Evolutionary conservation across 192 early-diverging fungal species (phyloP).

Genomic region (Rhizoclosmatium sp.): DNA sequence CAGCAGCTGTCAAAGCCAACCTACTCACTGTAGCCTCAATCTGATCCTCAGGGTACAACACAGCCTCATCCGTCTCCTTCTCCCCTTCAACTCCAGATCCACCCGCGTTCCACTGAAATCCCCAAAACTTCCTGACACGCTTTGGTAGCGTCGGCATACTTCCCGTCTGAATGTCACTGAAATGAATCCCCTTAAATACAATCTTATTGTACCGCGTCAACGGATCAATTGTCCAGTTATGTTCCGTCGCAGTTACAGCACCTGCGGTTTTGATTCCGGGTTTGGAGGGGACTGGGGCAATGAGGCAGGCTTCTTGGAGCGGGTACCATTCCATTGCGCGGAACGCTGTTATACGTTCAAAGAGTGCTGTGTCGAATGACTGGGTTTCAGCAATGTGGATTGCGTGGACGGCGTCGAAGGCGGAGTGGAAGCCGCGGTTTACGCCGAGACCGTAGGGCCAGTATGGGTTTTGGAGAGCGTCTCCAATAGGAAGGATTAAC

Average conservation of each 20-base stretch:
- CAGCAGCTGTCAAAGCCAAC: neutral
- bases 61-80: neutral
- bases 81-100: neutral
- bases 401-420: slow-evolving; percentile 48
- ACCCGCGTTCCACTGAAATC: neutral
- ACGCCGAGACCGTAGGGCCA: slow-evolving; percentile 60
- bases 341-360: slow-evolving; percentile 21
- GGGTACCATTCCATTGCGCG: slow-evolving; percentile 28
- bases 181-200: slow-evolving; percentile 18
- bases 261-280: slow-evolving; percentile 3
- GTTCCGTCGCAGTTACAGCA: neutral
- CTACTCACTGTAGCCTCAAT: neutral
- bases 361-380: neutral
- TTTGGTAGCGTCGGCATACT: slow-evolving; percentile 1
- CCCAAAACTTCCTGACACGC: neutral
- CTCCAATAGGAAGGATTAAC: slow-evolving; percentile 48
- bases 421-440: slow-evolving; percentile 55
- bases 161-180: neutral
- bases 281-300: neutral
- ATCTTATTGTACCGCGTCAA: slow-evolving; percentile 8
- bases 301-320: slow-evolving; percentile 10
- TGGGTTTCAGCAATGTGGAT: slow-evolving; percentile 21
- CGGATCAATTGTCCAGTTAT: slow-evolving; percentile 33
- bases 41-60: neutral
- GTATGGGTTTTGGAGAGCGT: slow-evolving; percentile 55